phyloP scores from a whole-genome alignment of 352 stramenopile genomes.

The Globisporangium viniferum region DNA sequence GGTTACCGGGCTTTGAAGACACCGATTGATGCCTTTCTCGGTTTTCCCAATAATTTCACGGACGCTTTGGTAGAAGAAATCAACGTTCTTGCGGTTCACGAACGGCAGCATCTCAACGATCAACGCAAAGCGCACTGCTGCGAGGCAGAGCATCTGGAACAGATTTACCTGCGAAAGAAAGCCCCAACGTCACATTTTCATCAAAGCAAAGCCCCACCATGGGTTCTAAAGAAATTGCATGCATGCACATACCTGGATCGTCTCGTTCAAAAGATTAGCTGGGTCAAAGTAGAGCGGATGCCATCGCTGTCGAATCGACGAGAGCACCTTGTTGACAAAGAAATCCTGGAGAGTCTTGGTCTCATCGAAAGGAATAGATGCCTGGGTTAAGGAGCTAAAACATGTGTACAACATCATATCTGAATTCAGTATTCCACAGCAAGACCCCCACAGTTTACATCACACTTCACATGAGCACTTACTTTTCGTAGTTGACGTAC shows the following conservation, averaged over 20 bases:
- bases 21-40: slow-evolving; percentile 40
- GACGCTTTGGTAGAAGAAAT: slow-evolving; percentile 40
- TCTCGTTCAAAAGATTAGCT: slow-evolving; percentile 30
- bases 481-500: slow-evolving; percentile 82
- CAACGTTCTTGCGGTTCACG: slow-evolving; percentile 28
- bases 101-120: slow-evolving; percentile 58
- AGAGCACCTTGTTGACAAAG: slow-evolving; percentile 65
- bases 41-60: slow-evolving; percentile 43
- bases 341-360: slow-evolving; percentile 43
- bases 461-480: slow-evolving; percentile 7
- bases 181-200: background rate
- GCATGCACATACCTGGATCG: slow-evolving; percentile 29
- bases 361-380: slow-evolving; percentile 59
- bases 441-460: slow-evolving; percentile 16
- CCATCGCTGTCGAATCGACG: slow-evolving; percentile 64
- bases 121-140: slow-evolving; percentile 47
- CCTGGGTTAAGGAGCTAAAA: slow-evolving; percentile 26
- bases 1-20: slow-evolving; percentile 15
- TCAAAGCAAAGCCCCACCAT: background rate
- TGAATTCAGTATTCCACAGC: background rate
- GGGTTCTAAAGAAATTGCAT: background rate
- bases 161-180: slow-evolving; percentile 37
- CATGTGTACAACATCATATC: slow-evolving; percentile 4
- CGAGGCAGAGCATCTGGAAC: slow-evolving; percentile 53
- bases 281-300: slow-evolving; percentile 66